phyloP scores from a whole-genome alignment of 371 early-diverging fungal species.

The Dichotomocladium elegans region DNA sequence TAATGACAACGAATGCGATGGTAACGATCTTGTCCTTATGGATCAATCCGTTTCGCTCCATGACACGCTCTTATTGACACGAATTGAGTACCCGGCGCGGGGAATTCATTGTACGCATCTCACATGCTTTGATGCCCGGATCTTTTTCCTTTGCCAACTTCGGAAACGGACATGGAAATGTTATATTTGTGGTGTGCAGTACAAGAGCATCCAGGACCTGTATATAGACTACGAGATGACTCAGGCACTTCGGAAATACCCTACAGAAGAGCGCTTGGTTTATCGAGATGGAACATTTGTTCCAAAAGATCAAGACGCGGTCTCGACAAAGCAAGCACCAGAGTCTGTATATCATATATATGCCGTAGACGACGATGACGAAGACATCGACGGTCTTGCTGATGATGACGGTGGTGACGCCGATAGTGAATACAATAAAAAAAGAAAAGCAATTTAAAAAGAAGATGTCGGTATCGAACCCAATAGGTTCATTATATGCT shows the following conservation, averaged over 20 bases:
- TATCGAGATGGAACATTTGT: slow-evolving; percentile 6
- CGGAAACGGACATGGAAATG: slow-evolving; percentile 12
- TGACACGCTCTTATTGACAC: slow-evolving; percentile 30
- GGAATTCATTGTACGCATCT: slow-evolving; percentile 38
- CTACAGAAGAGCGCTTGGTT: slow-evolving; percentile 8
- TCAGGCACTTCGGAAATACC: slow-evolving; percentile 10
- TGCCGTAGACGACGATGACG: not conserved
- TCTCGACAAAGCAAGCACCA: not conserved
- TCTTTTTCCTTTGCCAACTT: slow-evolving; percentile 10
- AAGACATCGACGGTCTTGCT: not conserved
- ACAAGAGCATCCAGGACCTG: slow-evolving; percentile 19
- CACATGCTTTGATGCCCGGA: slow-evolving; percentile 31
- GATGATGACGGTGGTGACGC: not conserved
- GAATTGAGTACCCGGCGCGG: slow-evolving; percentile 32
- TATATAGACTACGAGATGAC: slow-evolving; percentile 15
- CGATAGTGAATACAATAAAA: not conserved
- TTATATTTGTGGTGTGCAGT: slow-evolving; percentile 13
- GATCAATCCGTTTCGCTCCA: slow-evolving; percentile 29
- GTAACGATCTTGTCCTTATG: slow-evolving; percentile 21
- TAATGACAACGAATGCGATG: slow-evolving; percentile 5
- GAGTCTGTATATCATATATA: not conserved
- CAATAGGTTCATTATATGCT: too few species aligned
- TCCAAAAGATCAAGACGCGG: not conserved
- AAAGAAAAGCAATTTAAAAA: too few species aligned
- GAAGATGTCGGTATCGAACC: too few species aligned